phyloP scores from a whole-genome alignment of 129 eudicot genomes.

The Rutidosis leptorrhynchoides region DNA sequence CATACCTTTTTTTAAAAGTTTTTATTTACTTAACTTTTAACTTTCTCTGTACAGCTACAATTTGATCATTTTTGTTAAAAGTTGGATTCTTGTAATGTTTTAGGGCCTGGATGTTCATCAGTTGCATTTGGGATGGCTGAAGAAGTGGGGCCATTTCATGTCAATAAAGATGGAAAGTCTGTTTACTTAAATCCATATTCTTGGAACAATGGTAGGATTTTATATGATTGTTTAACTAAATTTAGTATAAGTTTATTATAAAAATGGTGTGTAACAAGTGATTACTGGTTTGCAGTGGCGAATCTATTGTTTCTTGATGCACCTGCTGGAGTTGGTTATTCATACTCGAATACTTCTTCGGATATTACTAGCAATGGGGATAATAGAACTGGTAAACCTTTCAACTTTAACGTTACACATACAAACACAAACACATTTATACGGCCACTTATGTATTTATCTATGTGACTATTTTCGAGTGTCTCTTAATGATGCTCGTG shows the following conservation, averaged over 20 bases:
- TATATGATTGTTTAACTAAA: not conserved
- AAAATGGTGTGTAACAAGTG: constrained; percentile 7
- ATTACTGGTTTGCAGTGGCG: constrained; percentile 56
- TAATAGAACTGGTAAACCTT: constrained; percentile 74
- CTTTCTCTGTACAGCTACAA: not conserved
- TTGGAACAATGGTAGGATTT: constrained; percentile 71
- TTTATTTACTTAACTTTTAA: not conserved
- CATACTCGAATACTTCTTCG: constrained; percentile 81
- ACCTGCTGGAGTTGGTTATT: constrained; percentile 98
- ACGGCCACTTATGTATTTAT: not conserved
- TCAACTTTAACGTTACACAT: constrained; percentile 7
- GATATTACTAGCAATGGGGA: constrained; percentile 77
- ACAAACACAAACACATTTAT: not conserved
- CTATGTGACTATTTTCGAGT: not conserved
- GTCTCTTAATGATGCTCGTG: constrained; percentile 12
- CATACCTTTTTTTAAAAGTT: not conserved
- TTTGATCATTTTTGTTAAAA: not conserved
- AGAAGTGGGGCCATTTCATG: constrained; percentile 93
- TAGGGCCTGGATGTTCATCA: constrained; percentile 99
- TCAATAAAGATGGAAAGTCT: constrained; percentile 80
- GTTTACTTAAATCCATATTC: constrained; percentile 81
- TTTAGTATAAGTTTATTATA: not conserved
- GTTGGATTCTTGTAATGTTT: not conserved
- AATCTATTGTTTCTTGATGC: constrained; percentile 82
- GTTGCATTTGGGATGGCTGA: constrained; percentile 88